Conservation (phyloP, 257 asterid genomes). For the Fraxinus pennsylvanica region DNA sequence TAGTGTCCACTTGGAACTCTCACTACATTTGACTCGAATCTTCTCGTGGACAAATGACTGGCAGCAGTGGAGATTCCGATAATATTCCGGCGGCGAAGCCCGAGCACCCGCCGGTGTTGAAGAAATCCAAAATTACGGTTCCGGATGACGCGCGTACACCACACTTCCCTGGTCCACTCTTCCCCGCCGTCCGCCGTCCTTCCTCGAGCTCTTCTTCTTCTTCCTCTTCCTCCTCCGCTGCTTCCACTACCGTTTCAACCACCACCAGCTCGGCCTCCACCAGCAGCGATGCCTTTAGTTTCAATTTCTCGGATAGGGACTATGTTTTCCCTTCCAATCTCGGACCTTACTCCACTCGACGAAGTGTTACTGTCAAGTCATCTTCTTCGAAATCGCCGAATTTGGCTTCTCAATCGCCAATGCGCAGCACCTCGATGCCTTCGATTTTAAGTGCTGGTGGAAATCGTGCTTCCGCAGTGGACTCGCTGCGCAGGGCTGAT, state of each 20-base stretch:
- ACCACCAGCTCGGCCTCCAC: constrained; percentile 9
- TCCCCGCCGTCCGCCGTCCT: constrained; percentile 65
- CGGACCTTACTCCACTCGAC: constrained; percentile 82
- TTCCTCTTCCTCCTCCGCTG: constrained; percentile 12
- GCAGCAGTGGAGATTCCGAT: constrained; percentile 38
- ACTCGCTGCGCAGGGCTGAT: constrained; percentile 30
- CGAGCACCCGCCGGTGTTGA: constrained; percentile 59
- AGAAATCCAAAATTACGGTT: constrained; percentile 56
- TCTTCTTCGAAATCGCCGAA: constrained; percentile 47
- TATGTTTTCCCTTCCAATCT: constrained; percentile 86
- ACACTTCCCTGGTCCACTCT: constrained; percentile 54
- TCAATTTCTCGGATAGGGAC: constrained; percentile 81
- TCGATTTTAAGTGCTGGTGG: constrained; percentile 34
- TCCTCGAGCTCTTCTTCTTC: constrained; percentile 41
- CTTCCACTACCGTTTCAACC: constrained; percentile 23
- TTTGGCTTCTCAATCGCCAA: constrained; percentile 36
- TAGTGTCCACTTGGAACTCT: neutral
- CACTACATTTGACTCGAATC: neutral
- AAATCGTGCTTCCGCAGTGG: constrained; percentile 24
- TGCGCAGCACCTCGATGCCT: constrained; percentile 53
- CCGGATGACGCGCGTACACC: constrained; percentile 42
- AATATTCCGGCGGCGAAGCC: constrained; percentile 43
- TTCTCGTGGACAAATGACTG: constrained; percentile 31
- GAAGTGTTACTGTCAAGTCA: constrained; percentile 53
- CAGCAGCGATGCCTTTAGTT: constrained; percentile 41